A percentile compares a stretch with the other conserved stretches of the same genome.
Evolutionary conservation across 2,329 filamentous ascomycete genomes (phyloP).

Genomic region (Penicillium sp.): DNA sequence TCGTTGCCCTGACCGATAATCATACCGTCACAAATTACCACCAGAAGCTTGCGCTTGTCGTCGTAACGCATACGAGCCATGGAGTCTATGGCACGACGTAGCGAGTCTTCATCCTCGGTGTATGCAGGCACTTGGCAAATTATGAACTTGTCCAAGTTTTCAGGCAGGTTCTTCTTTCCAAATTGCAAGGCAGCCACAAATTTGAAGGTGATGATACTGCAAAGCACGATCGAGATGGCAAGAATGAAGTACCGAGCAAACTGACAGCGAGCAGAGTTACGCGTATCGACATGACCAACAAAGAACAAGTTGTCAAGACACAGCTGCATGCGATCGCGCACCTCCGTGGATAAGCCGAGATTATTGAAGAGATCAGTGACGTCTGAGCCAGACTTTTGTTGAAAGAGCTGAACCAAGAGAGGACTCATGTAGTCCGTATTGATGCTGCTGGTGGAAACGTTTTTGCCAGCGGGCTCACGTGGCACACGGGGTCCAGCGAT

Average conservation of each 20-base stretch:
- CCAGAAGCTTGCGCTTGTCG: conserved; percentile 92
- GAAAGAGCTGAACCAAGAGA: conserved; percentile 72
- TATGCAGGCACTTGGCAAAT: conserved; percentile 98
- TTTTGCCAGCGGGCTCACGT: conserved; percentile 54
- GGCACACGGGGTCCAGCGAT: conserved; percentile 69
- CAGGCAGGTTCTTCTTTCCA: conserved; percentile 81
- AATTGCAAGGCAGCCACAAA: conserved; percentile 97
- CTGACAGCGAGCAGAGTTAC: conserved; percentile 78
- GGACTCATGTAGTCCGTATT: conserved; percentile 78
- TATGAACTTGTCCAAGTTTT: conserved; percentile 97
- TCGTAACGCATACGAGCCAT: conserved; percentile 94
- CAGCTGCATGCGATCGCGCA: conserved; percentile 68
- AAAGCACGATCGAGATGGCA: conserved; percentile 76
- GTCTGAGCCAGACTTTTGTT: conserved; percentile 71
- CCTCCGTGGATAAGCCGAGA: conserved; percentile 56
- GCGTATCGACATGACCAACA: conserved; percentile 84
- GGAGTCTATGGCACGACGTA: conserved; percentile 95
- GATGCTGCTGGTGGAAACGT: conserved; percentile 44
- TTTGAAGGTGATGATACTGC: conserved; percentile 85
- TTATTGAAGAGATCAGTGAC: conserved; percentile 79
- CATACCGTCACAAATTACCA: conserved; percentile 94
- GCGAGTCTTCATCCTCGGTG: conserved; percentile 95
- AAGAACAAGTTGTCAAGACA: conserved; percentile 96
- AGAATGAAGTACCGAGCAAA: conserved; percentile 90
- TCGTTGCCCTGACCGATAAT: conserved; percentile 96